Evolutionary conservation across 2,329 filamentous ascomycete species (phyloP), one percentile per base, ranked within the genome.

Genomic region (Epichloe coenophiala): DNA sequence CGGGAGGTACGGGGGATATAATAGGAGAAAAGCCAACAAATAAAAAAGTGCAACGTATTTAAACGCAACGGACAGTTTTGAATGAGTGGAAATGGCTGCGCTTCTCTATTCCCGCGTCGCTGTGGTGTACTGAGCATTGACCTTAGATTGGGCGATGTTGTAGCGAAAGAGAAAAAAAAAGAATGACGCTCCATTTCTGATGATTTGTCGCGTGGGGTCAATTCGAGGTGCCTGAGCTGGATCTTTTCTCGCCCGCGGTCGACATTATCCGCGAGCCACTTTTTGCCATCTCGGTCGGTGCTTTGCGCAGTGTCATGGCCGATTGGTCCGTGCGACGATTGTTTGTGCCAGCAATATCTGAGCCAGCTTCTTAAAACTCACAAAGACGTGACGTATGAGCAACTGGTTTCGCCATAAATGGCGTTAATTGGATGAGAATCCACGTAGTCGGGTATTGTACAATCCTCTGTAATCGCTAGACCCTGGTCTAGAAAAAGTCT

Each of bases 231-330:
- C 31, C 40, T 27, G 19, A 11, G 36, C 40, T 36, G 46, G 11
- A 49, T 12, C 37, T 47, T 48, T 49, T 45, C 7, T 39, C 47
- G 27, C 17, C 49, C 42, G 36, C 13, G 33, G 36, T 47, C 50
- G 52, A 52, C 39, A 35, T 45, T 35, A 41, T 52, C 48, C 45
- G 41, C 50, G 47, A 47, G 37, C 33, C 38, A 45, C 39, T 38
- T 45, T 43, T 45, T 23, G 11, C 4, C 3, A 2, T 12, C 1
- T n/a, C 15, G 21, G 6, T 27, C 23, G n/a, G 5, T 12, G 11
- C 19, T 9, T 21, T 21, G 17, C 11, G 3, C 9, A 27, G 33
- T 23, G 35, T 17, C 19, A 15, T 31, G 40, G 40, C 31, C 11
- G 27, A 41, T 19, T 50, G 41, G 48, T 45, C 48, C 35, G 48